Evolutionary conservation across 306 rosid genomes (phyloP), one percentile per base, ranked within the genome.

Genomic region (Astragalus glycyphyllos): DNA sequence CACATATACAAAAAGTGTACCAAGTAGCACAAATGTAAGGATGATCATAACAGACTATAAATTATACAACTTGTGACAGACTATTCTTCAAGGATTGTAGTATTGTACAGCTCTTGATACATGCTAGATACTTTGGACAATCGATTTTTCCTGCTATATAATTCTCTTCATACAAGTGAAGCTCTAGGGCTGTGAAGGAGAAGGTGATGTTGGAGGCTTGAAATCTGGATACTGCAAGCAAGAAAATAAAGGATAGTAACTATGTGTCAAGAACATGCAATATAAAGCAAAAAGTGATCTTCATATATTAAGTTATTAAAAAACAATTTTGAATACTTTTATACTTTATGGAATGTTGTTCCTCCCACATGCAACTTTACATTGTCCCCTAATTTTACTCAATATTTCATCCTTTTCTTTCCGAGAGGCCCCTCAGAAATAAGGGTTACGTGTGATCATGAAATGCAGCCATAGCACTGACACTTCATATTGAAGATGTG

Each of bases 201-300:
- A 61, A 31, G 99, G 99, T 66, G 99, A 95, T 63, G 99, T 53
- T 31, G 99, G 97, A 54, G 99, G 99, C 87, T 88, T 94, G 81
- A 87, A 90, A 86, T 94, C 98, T 10, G 98, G 97, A 86, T 94
- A 94, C 98, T 94, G 94, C 83, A 80, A 58, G 26, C 79, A 37
- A 48, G 14, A 42, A 60, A 10, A 16, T 29, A 47, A 71, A 71
- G 42, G 29, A 62, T 16, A 26, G 23, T n/a, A 61, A 71, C 47
- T 8, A 65, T 59, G 11, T 57, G 51, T 56, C 47, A 47, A 32
- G 23, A 35, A 31, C 58, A 57, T 45, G 53, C 14, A 53, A 20
- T 20, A 37, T 72, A 72, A 12, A 53, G 37, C 34, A 65, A 37
- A 80, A 42, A 65, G 16, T 63, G 11, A 1, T 40, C 38, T 53